These are phyloP conservation scores for Hericium coralloides DNA, from an alignment of 768 basidiomycete species.

Conservation along the genomic window DNA sequence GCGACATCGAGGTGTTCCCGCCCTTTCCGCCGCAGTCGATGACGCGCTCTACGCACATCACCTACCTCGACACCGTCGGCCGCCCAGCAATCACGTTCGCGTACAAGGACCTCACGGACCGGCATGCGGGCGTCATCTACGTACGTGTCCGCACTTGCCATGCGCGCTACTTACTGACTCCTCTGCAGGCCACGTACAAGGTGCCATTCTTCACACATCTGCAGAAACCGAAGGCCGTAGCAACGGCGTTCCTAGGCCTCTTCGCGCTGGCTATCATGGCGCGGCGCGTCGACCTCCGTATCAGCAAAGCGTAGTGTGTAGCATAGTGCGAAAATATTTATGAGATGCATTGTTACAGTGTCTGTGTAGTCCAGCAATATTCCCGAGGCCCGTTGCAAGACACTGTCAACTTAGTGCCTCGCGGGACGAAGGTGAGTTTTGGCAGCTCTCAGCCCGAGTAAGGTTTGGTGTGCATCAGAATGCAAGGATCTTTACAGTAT, in stretches of 20 bases:
- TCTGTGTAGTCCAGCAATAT: constrained; percentile 10
- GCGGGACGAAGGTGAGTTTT: constrained; percentile 12
- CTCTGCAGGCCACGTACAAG: constrained; percentile 75
- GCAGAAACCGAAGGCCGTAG: constrained; percentile 78
- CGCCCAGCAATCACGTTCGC: constrained; percentile 69
- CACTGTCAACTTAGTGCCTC: not conserved
- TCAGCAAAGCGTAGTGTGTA: constrained; percentile 29
- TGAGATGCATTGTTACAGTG: not conserved
- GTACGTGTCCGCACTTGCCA: constrained; percentile 39
- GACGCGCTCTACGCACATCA: constrained; percentile 57
- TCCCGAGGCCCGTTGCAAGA: not conserved
- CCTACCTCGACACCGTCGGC: constrained; percentile 89
- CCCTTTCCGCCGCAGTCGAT: constrained; percentile 73
- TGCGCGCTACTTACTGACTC: constrained; percentile 5
- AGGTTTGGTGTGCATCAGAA: no score
- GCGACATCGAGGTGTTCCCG: constrained; percentile 65
- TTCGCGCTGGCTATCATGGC: constrained; percentile 43
- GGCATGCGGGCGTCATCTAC: constrained; percentile 72
- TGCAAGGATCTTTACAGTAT: no score
- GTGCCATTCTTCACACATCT: constrained; percentile 75
- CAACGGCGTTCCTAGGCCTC: constrained; percentile 55
- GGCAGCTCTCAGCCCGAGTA: not conserved
- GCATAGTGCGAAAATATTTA: not conserved
- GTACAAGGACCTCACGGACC: constrained; percentile 70
- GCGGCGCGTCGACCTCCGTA: constrained; percentile 44